Base-by-base conservation (phyloP, 1,139 yeast species). In the Yamadazyma atmosphaerica region DNA sequence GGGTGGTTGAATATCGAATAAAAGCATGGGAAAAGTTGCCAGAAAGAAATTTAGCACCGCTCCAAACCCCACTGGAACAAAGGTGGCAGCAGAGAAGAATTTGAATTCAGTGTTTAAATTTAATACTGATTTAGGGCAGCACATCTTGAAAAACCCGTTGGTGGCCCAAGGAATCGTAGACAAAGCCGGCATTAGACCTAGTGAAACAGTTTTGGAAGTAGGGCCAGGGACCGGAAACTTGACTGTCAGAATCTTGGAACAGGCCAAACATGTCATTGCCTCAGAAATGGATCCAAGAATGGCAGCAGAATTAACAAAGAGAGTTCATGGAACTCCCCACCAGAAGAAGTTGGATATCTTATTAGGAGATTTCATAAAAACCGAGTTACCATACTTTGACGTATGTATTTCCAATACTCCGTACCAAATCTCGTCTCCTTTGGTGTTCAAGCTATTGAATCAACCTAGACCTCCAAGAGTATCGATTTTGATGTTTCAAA, bases 181-280 rank as follows among this genome's bases (percentile, higher is more conserved):
- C 61, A 94, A 94, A 58, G 98, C 98, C 2, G 86, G 80, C 32
- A 84, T 92, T 45, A 85, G 81, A 53, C 98, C 98, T 2, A 84
- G 95, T 32, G 99, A 92, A 56, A 79, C 81, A 6, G 98, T 92
- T 2, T 72, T 92, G 34, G 99, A 92, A 69, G 97, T 92, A 39
- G 99, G 99, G 55, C 98, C 99, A 1, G 99, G 99, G 79, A 92
- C 99, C 0, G 99, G 99, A 67, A 92, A 92, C 58, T 74, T 92
- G 64, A 94, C 99, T 0, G 96, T 92, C 27, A 75, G 95, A 45
- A 94, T 92, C 35, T 65, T 92, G 38, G 98, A 92, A 52, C 86
- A 89, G 59, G 98, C 98, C 1, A 75, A 88, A 39, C 86, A 84
- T 53, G 97, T 92, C 12, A 78, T 87, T 38, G 98, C 98, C 0